Conservation (phyloP, 2,329 filamentous ascomycete species). For the Colletotrichum tanaceti region DNA sequence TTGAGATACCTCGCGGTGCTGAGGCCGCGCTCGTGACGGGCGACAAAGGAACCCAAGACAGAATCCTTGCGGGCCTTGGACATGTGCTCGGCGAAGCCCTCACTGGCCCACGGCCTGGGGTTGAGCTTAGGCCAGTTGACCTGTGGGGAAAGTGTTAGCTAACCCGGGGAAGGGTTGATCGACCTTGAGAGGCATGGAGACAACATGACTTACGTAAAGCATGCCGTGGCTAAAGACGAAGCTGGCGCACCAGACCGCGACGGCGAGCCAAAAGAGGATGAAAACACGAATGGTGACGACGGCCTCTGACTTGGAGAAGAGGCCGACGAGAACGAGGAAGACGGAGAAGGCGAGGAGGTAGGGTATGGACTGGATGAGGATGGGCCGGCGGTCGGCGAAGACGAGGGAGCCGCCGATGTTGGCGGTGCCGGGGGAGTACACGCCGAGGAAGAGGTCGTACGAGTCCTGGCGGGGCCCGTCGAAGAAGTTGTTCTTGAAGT, state of each 20-base stretch:
- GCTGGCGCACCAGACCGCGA: slow-evolving; percentile 76
- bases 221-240: slow-evolving; percentile 90
- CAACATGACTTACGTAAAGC: slow-evolving; percentile 81
- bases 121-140: slow-evolving; percentile 99
- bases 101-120: slow-evolving; percentile 84
- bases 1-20: slow-evolving; percentile 86
- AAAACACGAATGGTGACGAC: slow-evolving; percentile 87
- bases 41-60: slow-evolving; percentile 80
- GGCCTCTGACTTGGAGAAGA: slow-evolving; percentile 77
- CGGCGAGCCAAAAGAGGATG: slow-evolving; percentile 78
- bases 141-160: slow-evolving; percentile 57
- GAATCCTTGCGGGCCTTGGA: slow-evolving; percentile 84
- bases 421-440: slow-evolving; percentile 80
- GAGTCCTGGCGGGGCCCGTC: slow-evolving; percentile 95
- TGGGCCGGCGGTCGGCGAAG: slow-evolving; percentile 85
- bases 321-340: slow-evolving; percentile 82
- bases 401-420: slow-evolving; percentile 78
- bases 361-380: slow-evolving; percentile 92
- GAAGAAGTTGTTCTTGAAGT: slow-evolving; percentile 92
- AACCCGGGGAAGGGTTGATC: slow-evolving; percentile 31
- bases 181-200: not conserved
- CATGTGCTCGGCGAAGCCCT: slow-evolving; percentile 90
- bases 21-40: slow-evolving; percentile 81
- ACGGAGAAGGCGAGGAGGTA: slow-evolving; percentile 88
- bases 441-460: slow-evolving; percentile 92